These are phyloP conservation scores for Bertia moriformis DNA, from an alignment of 2,329 filamentous ascomycete genomes.

Conservation along the genomic window DNA sequence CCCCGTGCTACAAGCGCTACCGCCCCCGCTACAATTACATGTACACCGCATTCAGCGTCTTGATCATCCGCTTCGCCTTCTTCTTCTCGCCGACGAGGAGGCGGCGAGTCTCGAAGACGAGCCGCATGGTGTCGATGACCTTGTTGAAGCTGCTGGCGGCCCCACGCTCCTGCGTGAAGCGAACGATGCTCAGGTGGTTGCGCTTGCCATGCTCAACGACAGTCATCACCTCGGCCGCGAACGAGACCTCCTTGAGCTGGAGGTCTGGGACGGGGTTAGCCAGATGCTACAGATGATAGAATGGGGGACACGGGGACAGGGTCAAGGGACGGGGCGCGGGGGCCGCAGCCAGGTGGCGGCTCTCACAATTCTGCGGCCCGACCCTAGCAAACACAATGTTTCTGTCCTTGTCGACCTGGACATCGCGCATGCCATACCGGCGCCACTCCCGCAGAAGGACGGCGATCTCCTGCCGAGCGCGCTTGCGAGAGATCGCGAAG, in stretches of 20 bases:
- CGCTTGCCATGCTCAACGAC: conserved; percentile 74
- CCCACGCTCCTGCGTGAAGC: conserved; percentile 81
- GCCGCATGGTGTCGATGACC: conserved; percentile 63
- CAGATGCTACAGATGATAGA: background rate
- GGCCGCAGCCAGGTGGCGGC: background rate
- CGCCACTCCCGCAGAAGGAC: conserved; percentile 67
- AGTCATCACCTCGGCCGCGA: conserved; percentile 76
- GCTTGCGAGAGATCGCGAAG: conserved; percentile 52
- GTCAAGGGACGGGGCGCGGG: background rate
- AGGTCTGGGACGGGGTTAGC: conserved; percentile 38
- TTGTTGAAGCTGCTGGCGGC: conserved; percentile 78
- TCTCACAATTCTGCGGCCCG: conserved; percentile 64
- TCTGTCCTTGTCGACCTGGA: conserved; percentile 64
- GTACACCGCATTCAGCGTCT: conserved; percentile 40
- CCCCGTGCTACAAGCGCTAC: no score
- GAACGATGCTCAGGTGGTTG: conserved; percentile 63
- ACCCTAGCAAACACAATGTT: conserved; percentile 72
- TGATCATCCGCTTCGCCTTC: conserved; percentile 61
- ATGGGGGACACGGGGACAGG: background rate
- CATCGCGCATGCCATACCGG: conserved; percentile 64
- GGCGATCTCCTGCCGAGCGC: conserved; percentile 65
- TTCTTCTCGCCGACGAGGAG: conserved; percentile 55
- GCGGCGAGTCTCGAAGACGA: conserved; percentile 48
- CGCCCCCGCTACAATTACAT: no score
- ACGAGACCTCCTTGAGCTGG: conserved; percentile 72